A percentile compares a stretch with the other conserved stretches of the same genome.
Conservation (phyloP, 169 alveolate species). For the Plasmodium gonderi region DNA sequence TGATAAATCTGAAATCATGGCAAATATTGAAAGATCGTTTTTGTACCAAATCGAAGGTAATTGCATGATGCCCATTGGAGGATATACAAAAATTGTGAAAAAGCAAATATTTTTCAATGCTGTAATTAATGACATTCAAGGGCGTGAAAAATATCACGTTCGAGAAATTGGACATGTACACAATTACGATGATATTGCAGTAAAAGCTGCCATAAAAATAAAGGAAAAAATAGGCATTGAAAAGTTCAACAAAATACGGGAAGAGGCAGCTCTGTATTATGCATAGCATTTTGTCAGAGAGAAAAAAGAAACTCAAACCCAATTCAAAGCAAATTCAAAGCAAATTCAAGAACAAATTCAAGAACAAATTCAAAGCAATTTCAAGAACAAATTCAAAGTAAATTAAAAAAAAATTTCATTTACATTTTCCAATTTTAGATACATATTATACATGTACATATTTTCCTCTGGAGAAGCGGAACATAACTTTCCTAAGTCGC, state of each 20-base stretch:
- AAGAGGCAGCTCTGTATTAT: conserved; percentile 33
- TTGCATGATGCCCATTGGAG: conserved; percentile 72
- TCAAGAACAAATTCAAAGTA: no score
- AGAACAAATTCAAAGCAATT: no score
- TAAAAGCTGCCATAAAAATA: conserved; percentile 30
- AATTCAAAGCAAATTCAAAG: no score
- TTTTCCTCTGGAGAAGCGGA: no score
- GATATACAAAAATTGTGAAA: conserved; percentile 23
- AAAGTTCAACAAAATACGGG: conserved; percentile 27
- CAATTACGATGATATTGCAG: conserved; percentile 18
- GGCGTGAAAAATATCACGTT: conserved; percentile 24
- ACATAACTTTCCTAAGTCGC: no score
- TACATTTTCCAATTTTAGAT: no score
- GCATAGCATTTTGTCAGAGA: neutral
- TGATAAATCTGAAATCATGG: conserved; percentile 64
- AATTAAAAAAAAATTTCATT: no score
- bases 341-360: no score
- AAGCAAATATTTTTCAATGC: conserved; percentile 27
- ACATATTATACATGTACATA: no score
- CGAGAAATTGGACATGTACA: neutral
- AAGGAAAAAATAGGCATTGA: conserved; percentile 50
- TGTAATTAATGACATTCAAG: conserved; percentile 59
- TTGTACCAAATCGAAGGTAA: conserved; percentile 58
- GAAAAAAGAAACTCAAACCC: neutral
- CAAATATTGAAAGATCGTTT: conserved; percentile 39